Evolutionary conservation across 192 early-diverging fungal genomes (phyloP).

Genomic region (Backusella tuberculispora): DNA sequence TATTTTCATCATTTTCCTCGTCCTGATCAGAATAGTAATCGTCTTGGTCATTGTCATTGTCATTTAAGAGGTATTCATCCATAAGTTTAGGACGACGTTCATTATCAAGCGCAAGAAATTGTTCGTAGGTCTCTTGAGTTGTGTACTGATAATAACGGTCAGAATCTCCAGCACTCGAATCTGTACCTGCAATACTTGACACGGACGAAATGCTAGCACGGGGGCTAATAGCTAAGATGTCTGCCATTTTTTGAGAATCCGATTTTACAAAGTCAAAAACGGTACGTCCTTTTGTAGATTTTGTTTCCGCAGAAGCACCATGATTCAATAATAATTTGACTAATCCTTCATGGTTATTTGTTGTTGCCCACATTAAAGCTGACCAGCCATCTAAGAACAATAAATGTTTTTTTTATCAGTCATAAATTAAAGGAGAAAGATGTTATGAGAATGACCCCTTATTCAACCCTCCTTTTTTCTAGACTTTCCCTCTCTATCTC

Average conservation of each 20-base stretch:
- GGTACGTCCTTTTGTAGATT: conserved; percentile 75
- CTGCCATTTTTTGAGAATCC: conserved; percentile 56
- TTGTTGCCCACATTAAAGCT: conserved; percentile 91
- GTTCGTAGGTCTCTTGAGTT: conserved; percentile 31
- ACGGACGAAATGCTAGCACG: conserved; percentile 39
- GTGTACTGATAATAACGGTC: conserved; percentile 40
- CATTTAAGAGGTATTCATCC: conserved; percentile 9
- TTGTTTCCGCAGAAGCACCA: conserved; percentile 71
- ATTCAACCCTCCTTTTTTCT: background rate
- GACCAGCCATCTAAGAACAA: conserved; percentile 75
- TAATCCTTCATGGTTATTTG: conserved; percentile 77
- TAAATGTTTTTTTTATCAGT: conserved; percentile 8
- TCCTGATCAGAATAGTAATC: conserved; percentile 25
- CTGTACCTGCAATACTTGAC: conserved; percentile 28
- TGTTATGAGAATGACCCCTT: background rate
- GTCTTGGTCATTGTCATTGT: background rate
- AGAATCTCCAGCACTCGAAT: conserved; percentile 31
- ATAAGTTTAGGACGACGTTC: conserved; percentile 30
- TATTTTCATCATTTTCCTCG: conserved; percentile 13
- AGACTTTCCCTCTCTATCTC: background rate
- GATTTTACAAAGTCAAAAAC: conserved; percentile 76
- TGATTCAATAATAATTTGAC: conserved; percentile 75
- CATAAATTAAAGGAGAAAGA: conserved; percentile 22
- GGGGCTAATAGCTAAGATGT: conserved; percentile 47
- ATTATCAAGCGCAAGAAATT: conserved; percentile 31